Evolutionary conservation across 2,329 filamentous ascomycete species (phyloP), one percentile per base, ranked within the genome.

Genomic region (Monosporascus sp.): DNA sequence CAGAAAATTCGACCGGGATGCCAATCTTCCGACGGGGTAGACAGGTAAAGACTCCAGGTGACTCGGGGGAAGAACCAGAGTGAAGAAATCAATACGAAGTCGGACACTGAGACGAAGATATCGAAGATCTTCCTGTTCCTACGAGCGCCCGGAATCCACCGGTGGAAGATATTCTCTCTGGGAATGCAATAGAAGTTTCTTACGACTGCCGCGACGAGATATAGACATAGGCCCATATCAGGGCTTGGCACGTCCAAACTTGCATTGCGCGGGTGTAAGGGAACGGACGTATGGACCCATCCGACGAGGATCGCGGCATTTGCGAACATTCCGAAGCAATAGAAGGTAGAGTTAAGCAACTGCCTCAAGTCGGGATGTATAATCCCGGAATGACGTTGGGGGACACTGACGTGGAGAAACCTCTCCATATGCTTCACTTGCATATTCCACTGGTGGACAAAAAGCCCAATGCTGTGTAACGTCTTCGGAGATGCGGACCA

Each of bases 371-470:
- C 37, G 57, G 53, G 11, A n/a, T 31, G 3, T 31, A 31, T 31
- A 3, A 3, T 11, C 3, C 9, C 9, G 11, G 8, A 31, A 31
- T 1, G 2, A 25, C 27, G 6, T 38, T n/a, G 8, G 8, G 11
- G 5, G 7, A 45, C 14, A 1, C 6, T n/a, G 7, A 6, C 31
- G 3, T 3, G 9, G 18, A 24, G 15, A 9, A 20, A 20, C 31
- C n/a, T 20, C 14, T 11, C 22, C 17, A 7, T 18, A 0, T 22
- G 20, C 43, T 49, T 25, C 7, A 57, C 45, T 25, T 47, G 50
- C 11, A 60, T 31, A 46, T 61, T 49, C 57, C 57, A 61, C 38
- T 60, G 57, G 17, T 59, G 57, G 24, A 60, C 53, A n/a, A 58
- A 60, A 44, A 45, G 27, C 27, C 27, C 27, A 31, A 31, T 31